Conservation (phyloP, 139 green algal genomes). For the Astrephomene gubernaculifera region DNA sequence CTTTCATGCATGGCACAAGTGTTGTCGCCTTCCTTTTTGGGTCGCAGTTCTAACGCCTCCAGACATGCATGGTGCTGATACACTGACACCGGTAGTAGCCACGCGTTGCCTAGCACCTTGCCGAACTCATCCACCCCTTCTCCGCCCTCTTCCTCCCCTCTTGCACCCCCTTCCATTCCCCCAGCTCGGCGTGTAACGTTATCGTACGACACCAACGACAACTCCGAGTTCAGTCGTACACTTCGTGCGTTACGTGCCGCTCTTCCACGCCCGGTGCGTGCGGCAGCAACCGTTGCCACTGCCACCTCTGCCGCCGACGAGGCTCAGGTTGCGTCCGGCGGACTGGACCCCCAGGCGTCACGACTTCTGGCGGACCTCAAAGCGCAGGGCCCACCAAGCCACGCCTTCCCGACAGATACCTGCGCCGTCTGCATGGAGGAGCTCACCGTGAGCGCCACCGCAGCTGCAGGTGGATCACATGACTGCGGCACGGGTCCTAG, state of each 20-base stretch:
- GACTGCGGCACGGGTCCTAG: too few species aligned
- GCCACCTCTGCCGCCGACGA: not conserved
- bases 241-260: not conserved
- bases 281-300: not conserved
- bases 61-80: too few species aligned
- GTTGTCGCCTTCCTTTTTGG: too few species aligned
- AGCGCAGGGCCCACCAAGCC: not conserved
- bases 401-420: not conserved
- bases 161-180: not conserved
- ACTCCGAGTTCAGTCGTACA: not conserved
- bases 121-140: not conserved
- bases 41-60: too few species aligned
- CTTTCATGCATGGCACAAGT: too few species aligned
- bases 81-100: too few species aligned
- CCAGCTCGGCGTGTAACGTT: not conserved
- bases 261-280: not conserved
- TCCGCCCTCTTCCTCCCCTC: not conserved
- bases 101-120: too few species aligned
- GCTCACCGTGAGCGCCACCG: too few species aligned
- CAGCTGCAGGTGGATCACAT: too few species aligned
- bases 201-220: not conserved
- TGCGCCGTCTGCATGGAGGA: constrained; percentile 17
- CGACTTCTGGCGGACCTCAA: not conserved
- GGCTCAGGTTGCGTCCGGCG: not conserved
- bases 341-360: not conserved